A percentile compares a stretch with the other conserved stretches of the same genome.
Evolutionary conservation across 352 stramenopile species (phyloP).

Genomic region (Thalassiosira mediterranea): DNA sequence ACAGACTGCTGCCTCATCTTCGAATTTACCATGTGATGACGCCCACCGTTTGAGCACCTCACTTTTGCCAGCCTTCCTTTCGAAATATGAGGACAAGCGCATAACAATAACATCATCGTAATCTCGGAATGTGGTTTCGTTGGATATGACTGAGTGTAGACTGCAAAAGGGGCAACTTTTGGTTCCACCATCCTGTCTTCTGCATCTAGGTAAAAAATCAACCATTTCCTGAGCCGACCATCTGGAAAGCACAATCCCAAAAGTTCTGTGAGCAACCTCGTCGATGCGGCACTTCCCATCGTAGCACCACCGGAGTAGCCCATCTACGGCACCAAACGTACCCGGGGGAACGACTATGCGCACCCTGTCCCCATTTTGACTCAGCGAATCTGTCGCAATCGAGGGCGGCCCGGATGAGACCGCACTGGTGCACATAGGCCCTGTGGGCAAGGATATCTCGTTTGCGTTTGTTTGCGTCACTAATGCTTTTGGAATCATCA

Average conservation of each 20-base stretch:
- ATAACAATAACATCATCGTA: no score
- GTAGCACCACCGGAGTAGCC: background rate
- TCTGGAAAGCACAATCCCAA: no score
- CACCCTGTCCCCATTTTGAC: background rate
- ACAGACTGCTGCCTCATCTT: constrained; percentile 5
- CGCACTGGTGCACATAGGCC: background rate
- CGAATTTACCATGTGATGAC: background rate
- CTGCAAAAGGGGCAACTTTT: no score
- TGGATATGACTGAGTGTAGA: no score
- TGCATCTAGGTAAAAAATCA: no score
- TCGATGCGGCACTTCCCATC: background rate
- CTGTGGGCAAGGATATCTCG: constrained; percentile 7
- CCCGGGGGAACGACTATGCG: background rate
- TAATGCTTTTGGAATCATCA: background rate
- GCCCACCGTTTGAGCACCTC: background rate
- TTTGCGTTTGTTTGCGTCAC: background rate
- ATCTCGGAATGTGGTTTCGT: no score
- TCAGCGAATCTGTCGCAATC: constrained; percentile 3
- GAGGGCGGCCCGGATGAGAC: background rate
- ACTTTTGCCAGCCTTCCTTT: background rate
- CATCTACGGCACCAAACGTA: background rate
- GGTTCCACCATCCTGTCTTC: no score
- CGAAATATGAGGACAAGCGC: constrained; percentile 3
- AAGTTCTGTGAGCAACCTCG: no score
- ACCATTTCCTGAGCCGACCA: no score